Evolutionary conservation across 73 alveolate species (phyloP).

Genomic region (Breviolum minutum): DNA sequence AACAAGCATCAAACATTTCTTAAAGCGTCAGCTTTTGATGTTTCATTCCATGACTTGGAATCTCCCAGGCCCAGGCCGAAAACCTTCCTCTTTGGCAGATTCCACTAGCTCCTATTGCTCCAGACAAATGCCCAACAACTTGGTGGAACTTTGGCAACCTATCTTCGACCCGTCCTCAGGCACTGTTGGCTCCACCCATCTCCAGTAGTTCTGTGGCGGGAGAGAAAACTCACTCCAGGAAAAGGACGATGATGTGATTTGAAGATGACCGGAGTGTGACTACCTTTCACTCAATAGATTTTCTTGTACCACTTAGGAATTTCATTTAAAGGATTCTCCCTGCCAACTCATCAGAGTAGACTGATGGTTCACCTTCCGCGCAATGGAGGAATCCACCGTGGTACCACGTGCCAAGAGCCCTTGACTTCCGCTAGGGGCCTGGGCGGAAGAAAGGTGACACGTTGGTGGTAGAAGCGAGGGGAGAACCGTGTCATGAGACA

Average conservation of each 20-base stretch:
- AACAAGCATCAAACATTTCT: background rate
- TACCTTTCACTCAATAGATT: background rate
- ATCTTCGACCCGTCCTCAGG: slow-evolving; percentile 8
- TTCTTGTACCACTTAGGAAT: background rate
- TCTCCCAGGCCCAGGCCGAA: slow-evolving; percentile 19
- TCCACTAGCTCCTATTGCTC: slow-evolving; percentile 21
- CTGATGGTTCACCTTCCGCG: background rate
- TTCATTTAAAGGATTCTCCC: background rate
- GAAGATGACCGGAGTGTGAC: background rate
- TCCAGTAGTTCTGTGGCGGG: background rate
- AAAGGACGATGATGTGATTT: background rate
- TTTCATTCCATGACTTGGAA: background rate
- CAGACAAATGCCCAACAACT: background rate
- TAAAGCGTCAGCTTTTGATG: background rate
- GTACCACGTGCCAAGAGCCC: slow-evolving; percentile 55
- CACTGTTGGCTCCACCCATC: slow-evolving; percentile 52
- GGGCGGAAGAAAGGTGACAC: background rate
- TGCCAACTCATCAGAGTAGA: background rate
- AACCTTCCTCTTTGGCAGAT: slow-evolving; percentile 17
- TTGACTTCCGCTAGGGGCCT: slow-evolving; percentile 35
- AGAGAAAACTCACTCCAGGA: background rate
- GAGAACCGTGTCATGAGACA: background rate
- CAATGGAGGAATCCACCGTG: background rate
- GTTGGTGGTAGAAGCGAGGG: too few species aligned
- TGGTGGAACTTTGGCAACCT: background rate